Evolutionary conservation across 2,329 filamentous ascomycete species (phyloP).

Genomic region (Ceratocystis diversiconidia): DNA sequence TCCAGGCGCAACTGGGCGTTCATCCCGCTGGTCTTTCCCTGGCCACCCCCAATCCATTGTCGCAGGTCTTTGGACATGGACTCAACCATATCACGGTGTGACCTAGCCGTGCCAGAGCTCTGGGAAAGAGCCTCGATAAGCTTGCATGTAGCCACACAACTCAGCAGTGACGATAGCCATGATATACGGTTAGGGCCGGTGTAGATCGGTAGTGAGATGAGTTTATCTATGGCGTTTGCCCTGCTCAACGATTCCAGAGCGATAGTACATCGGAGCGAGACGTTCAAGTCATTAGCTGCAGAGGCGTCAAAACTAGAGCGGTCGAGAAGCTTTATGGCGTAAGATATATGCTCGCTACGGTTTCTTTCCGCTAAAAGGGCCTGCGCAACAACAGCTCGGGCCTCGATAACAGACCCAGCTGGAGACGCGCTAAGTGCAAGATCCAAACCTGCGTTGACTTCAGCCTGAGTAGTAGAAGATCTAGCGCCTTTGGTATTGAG

Average conservation of each 20-base stretch:
- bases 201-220: conserved; percentile 17
- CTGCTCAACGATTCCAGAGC: conserved; percentile 44
- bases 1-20: conserved; percentile 35
- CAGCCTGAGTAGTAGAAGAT: conserved; percentile 28
- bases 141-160: conserved; percentile 44
- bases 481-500: conserved; percentile 37
- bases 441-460: conserved; percentile 39
- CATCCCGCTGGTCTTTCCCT: conserved; percentile 39
- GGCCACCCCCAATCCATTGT: conserved; percentile 44
- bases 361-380: conserved; percentile 42
- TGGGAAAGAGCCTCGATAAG: conserved; percentile 40
- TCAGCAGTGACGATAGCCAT: conserved; percentile 39
- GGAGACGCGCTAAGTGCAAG: conserved; percentile 63
- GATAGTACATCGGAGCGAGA: conserved; percentile 46
- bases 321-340: conserved; percentile 39
- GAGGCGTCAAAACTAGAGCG: not conserved
- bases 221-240: conserved; percentile 26
- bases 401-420: conserved; percentile 57
- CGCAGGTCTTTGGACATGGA: conserved; percentile 42
- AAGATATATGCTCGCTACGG: conserved; percentile 41
- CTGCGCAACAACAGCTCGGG: conserved; percentile 44
- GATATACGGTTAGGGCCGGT: conserved; percentile 24
- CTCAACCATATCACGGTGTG: conserved; percentile 37
- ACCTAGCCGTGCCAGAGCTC: conserved; percentile 34
- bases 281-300: conserved; percentile 32